phyloP scores from a whole-genome alignment of 2,329 filamentous ascomycete genomes.

The Lachnellula cervina region DNA sequence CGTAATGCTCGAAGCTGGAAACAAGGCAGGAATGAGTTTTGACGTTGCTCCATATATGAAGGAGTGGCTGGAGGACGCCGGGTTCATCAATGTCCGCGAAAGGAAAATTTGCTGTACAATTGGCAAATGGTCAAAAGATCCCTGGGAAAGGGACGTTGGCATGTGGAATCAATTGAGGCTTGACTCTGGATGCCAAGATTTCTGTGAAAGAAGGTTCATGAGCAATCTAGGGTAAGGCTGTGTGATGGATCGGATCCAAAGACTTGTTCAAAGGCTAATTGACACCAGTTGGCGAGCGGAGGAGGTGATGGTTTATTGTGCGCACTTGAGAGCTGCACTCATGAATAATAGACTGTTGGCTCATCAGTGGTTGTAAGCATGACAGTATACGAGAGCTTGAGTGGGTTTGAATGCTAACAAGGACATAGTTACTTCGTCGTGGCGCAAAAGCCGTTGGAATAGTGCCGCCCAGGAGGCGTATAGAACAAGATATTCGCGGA shows the following conservation, averaged over 20 bases:
- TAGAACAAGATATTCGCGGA: background rate
- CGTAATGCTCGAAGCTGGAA: conserved; percentile 13
- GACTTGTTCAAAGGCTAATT: background rate
- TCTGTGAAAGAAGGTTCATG: conserved; percentile 15
- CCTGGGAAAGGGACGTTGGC: conserved; percentile 12
- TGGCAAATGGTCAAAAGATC: conserved; percentile 41
- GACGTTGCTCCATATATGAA: conserved; percentile 22
- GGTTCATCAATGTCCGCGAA: conserved; percentile 39
- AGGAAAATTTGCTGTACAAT: conserved; percentile 42
- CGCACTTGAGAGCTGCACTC: conserved; percentile 10
- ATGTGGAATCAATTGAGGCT: conserved; percentile 15
- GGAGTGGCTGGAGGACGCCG: conserved; percentile 32
- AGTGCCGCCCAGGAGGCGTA: background rate
- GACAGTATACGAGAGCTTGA: background rate
- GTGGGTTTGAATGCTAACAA: background rate
- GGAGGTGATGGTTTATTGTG: conserved; percentile 12
- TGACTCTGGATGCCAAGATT: conserved; percentile 11
- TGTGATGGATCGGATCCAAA: background rate
- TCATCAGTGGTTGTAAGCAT: conserved; percentile 11
- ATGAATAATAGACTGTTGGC: conserved; percentile 12
- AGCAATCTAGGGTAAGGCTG: conserved; percentile 9
- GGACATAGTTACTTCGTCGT: conserved; percentile 7
- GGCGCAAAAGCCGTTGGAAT: conserved; percentile 6
- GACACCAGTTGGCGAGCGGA: conserved; percentile 9
- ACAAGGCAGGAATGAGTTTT: conserved; percentile 15